phyloP scores from a whole-genome alignment of 2,329 filamentous ascomycete species.

The Reticulascus tulasneorum region DNA sequence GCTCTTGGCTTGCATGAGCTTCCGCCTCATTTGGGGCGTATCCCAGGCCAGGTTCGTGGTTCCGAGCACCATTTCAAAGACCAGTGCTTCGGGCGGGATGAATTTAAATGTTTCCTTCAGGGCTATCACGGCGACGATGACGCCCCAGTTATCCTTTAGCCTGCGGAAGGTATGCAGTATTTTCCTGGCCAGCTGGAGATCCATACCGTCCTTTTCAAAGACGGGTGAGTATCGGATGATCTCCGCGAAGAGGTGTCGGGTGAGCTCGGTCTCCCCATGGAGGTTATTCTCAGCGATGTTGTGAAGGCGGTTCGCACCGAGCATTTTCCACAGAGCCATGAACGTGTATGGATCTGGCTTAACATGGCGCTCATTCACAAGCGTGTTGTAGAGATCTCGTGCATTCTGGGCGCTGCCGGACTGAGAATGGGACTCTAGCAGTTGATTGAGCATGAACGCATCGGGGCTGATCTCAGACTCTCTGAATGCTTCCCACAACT shows the following conservation, averaged over 20 bases:
- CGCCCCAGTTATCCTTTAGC: conserved; percentile 37
- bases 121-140: conserved; percentile 41
- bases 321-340: conserved; percentile 60
- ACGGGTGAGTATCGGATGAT: conserved; percentile 44
- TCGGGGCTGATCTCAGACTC: conserved; percentile 63
- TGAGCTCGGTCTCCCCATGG: conserved; percentile 24
- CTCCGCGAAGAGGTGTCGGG: conserved; percentile 42
- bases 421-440: conserved; percentile 64
- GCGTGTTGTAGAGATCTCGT: conserved; percentile 49
- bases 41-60: conserved; percentile 41
- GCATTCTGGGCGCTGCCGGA: conserved; percentile 53
- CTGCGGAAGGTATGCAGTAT: conserved; percentile 49
- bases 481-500: conserved; percentile 59
- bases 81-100: conserved; percentile 39
- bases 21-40: conserved; percentile 32
- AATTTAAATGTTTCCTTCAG: conserved; percentile 41
- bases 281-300: conserved; percentile 24
- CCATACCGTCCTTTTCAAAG: conserved; percentile 39
- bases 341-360: conserved; percentile 66
- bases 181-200: conserved; percentile 44
- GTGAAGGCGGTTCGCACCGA: conserved; percentile 46
- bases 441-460: conserved; percentile 74
- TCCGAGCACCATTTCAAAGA: conserved; percentile 42
- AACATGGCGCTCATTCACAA: conserved; percentile 46
- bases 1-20: conserved; percentile 38